Base-by-base conservation (phyloP, 202 grass and related monocot genomes). In the Zizania palustris region DNA sequence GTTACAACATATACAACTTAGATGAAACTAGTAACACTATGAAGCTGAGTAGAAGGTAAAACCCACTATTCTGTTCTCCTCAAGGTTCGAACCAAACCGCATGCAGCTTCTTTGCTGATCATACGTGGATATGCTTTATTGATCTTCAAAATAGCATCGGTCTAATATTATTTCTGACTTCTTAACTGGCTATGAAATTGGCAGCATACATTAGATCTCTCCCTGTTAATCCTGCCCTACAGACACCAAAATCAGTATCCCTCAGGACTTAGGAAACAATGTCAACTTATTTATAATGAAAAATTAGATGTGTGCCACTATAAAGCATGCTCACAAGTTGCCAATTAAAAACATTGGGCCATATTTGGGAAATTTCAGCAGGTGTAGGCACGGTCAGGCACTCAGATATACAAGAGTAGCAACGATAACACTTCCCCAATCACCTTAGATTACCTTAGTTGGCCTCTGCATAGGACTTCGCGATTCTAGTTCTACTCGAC, bases 181-280 rank as follows among this genome's bases (percentile, higher is more conserved):
- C 45, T 49, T 38, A 76, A 38, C 18, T 41, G 37, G 7, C 48
- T 58, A 11, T 8, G 9, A 39, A 36, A 65, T 56, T 55, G 33
- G 36, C 3, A 0, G 1, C 43, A 4, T 19, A 37, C 33, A 40
- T 56, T 22, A 49, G 3, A 22, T 21, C 38, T 0, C 39, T 71
- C 62, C 42, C 50, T 78, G 14, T 28, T 13, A 65, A 38, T 45
- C 67, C 67, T 87, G 73, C 42, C 51, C 60, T 21, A 37, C 40
- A 82, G 42, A 72, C 9, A 72, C 41, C 11, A 51, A 10, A 65
- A 37, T 38, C 40, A 81, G 45, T 70, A 79, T 43, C 19, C 5
- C 63, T 42, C 3, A 19, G 1, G 1, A 75, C 63, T 42, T 1
- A 14, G 1, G 1, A 75, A 58, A 41, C 5, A 58, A 19, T 22